These are phyloP conservation scores for Rhodotorula sp. DNA, from an alignment of 1,284 basidiomycete genomes.

Conservation along the genomic window DNA sequence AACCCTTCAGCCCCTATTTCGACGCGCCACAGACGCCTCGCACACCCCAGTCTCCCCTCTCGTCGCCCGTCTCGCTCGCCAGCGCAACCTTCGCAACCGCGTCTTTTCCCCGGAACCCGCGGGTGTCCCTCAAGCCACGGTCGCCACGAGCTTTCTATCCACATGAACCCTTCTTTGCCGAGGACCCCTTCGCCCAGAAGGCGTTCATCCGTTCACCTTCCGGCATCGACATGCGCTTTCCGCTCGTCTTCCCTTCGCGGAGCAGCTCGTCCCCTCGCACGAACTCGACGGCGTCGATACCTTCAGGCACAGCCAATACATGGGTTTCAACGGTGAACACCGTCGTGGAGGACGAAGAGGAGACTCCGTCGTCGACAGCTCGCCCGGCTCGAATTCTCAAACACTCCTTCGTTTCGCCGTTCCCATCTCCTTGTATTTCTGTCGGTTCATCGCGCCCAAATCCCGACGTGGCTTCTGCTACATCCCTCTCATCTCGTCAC, in stretches of 20 bases:
- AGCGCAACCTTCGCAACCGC: not conserved
- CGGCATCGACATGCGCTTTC: not conserved
- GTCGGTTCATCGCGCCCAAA: not conserved
- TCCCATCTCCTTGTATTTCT: constrained; percentile 6
- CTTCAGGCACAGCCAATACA: no score
- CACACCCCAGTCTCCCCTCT: not conserved
- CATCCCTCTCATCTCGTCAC: not conserved
- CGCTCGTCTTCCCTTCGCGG: constrained; percentile 15
- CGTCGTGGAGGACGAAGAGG: not conserved
- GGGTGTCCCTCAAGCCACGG: not conserved
- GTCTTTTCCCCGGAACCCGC: not conserved
- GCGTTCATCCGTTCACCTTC: not conserved
- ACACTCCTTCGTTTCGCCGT: not conserved
- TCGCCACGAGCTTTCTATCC: not conserved
- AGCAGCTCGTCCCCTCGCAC: not conserved
- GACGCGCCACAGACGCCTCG: not conserved
- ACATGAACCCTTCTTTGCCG: not conserved
- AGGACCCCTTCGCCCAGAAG: not conserved
- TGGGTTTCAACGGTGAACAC: not conserved
- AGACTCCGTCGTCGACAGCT: no score
- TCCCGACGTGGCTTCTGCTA: not conserved
- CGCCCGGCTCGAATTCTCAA: no score
- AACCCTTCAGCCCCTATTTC: not conserved
- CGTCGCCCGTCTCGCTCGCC: not conserved
- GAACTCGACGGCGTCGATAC: no score